These are phyloP conservation scores for Staphylotrichum tortipilum DNA, from an alignment of 495 filamentous ascomycete species.

Conservation along the genomic window DNA sequence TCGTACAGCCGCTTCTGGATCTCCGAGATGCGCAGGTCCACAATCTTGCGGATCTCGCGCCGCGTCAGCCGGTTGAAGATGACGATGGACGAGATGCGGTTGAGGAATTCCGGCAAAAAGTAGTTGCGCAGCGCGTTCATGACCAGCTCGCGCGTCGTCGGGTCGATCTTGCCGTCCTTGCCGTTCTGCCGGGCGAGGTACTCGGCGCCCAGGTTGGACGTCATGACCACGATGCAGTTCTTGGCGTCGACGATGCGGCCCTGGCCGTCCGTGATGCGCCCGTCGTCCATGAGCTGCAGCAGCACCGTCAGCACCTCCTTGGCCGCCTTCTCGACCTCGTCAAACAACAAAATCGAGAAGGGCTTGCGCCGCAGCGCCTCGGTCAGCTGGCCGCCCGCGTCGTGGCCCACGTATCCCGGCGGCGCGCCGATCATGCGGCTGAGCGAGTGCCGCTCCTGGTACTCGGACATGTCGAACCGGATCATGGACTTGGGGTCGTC, in stretches of 20 bases:
- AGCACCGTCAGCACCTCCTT: constrained; percentile 96
- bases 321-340: constrained; percentile 96
- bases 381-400: constrained; percentile 90
- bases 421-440: constrained; percentile 97
- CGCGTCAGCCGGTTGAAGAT: constrained; percentile 96
- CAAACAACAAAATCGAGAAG: constrained; percentile 96
- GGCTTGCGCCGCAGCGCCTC: constrained; percentile 86
- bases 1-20: constrained; percentile 78
- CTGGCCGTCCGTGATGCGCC: constrained; percentile 96
- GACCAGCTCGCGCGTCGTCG: constrained; percentile 77
- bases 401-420: constrained; percentile 93
- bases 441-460: constrained; percentile 93
- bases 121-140: constrained; percentile 83
- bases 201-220: constrained; percentile 91
- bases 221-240: constrained; percentile 99
- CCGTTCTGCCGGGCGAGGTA: constrained; percentile 71
- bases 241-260: constrained; percentile 86
- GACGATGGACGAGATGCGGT: constrained; percentile 88
- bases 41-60: constrained; percentile 86
- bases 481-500: constrained; percentile 98
- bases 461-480: constrained; percentile 98
- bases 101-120: constrained; percentile 96
- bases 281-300: constrained; percentile 97
- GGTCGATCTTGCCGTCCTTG: constrained; percentile 78
- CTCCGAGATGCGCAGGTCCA: constrained; percentile 79